A percentile compares a stretch with the other conserved stretches of the same genome.
These are phyloP conservation scores for Drosera capensis DNA, from an alignment of 148 eudicot genomes.

Conservation along the genomic window DNA sequence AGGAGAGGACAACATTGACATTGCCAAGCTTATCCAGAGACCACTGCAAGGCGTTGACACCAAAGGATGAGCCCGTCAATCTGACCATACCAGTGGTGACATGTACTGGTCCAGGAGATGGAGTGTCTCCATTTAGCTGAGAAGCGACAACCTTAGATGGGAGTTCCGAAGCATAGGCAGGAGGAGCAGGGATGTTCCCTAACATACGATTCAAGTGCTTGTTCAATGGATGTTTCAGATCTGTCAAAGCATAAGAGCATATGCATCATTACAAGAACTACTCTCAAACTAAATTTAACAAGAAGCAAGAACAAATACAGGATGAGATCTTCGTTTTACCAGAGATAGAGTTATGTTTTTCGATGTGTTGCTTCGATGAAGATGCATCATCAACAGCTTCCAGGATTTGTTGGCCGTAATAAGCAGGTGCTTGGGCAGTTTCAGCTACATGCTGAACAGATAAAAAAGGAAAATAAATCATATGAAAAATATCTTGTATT, in stretches of 20 bases:
- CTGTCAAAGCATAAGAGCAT: too few relatives aligned
- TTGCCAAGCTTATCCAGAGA: constrained; percentile 35
- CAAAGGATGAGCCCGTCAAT: constrained; percentile 12
- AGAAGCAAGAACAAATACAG: neutral
- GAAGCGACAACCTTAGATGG: constrained; percentile 46
- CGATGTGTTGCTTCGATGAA: constrained; percentile 33
- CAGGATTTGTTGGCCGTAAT: constrained; percentile 20
- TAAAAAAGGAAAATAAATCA: neutral
- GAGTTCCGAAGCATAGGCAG: constrained; percentile 74
- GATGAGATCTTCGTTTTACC: neutral
- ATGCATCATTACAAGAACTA: too few relatives aligned
- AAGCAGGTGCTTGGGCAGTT: constrained; percentile 16
- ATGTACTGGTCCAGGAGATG: constrained; percentile 39
- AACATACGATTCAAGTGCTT: constrained; percentile 45
- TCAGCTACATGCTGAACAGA: constrained; percentile 17
- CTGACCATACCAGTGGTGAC: constrained; percentile 41
- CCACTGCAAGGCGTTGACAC: constrained; percentile 20
- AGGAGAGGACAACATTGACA: constrained; percentile 45
- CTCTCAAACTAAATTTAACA: too few relatives aligned
- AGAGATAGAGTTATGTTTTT: constrained; percentile 10
- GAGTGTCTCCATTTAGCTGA: constrained; percentile 30
- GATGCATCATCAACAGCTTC: constrained; percentile 27
- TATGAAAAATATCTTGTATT: neutral
- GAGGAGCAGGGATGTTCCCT: constrained; percentile 57
- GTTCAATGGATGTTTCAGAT: constrained; percentile 27